Conservation (phyloP, 345 rosid genomes). For the Eucalyptus sideroxylon region DNA sequence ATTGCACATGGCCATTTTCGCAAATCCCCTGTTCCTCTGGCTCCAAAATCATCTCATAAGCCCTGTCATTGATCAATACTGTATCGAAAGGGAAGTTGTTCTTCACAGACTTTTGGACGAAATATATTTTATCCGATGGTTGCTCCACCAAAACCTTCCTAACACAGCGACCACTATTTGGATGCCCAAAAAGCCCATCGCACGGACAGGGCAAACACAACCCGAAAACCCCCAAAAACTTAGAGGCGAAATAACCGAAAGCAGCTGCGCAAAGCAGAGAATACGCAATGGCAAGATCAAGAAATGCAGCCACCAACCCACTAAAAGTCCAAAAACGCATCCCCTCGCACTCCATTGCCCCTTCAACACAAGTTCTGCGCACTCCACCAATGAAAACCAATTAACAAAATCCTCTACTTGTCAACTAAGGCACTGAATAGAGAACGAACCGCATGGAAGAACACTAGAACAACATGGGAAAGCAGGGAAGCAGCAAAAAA, state of each 20-base stretch:
- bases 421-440: background rate
- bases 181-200: constrained; percentile 33
- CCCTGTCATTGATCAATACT: constrained; percentile 7
- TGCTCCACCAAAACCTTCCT: constrained; percentile 32
- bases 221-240: constrained; percentile 36
- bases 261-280: constrained; percentile 52
- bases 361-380: background rate
- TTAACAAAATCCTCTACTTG: background rate
- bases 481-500: background rate
- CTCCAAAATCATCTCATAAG: background rate
- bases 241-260: constrained; percentile 33
- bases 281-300: constrained; percentile 51
- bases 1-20: background rate
- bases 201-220: constrained; percentile 51
- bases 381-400: background rate
- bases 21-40: background rate
- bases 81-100: constrained; percentile 23
- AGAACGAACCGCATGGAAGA: background rate
- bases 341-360: background rate
- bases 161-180: constrained; percentile 19
- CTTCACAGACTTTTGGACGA: constrained; percentile 26
- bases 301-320: constrained; percentile 46
- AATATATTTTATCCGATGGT: constrained; percentile 28
- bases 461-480: background rate
- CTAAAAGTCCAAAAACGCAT: constrained; percentile 31